Percentiles rank a stretch among this genome's conserved stretches.
These are phyloP conservation scores for Ceratocystis colombiana DNA, from an alignment of 2,329 filamentous ascomycete species.

Conservation along the genomic window DNA sequence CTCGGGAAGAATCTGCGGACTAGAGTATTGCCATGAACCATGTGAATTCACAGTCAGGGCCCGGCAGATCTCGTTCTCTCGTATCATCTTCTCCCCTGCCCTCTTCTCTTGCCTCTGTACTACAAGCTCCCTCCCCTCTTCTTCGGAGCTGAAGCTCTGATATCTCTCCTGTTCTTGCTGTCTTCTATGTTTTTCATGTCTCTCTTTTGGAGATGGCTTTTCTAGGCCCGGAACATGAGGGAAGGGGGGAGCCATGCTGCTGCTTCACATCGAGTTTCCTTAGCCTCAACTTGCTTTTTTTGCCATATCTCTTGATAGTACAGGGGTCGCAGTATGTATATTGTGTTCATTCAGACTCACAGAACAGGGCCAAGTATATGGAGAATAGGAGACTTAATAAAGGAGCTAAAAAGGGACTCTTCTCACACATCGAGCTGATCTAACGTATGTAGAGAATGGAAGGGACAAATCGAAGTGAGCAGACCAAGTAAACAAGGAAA, in stretches of 20 bases:
- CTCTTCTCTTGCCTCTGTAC: neutral
- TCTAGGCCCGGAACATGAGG: neutral
- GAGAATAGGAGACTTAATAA: neutral
- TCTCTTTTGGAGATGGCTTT: neutral
- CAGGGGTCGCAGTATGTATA: neutral
- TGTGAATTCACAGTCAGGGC: neutral
- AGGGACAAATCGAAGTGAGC: neutral
- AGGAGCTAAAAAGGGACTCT: neutral
- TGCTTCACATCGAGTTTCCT: slow-evolving; percentile 14
- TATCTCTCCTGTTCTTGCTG: slow-evolving; percentile 15
- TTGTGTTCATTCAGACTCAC: neutral
- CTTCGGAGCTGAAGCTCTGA: neutral
- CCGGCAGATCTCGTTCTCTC: neutral
- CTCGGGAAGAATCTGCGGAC: neutral
- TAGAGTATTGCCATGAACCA: too few relatives aligned
- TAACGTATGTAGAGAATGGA: neutral
- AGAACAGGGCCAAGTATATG: neutral
- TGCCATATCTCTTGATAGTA: neutral
- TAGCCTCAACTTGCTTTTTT: slow-evolving; percentile 12
- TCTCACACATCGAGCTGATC: too few relatives aligned
- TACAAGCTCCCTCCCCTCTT: neutral
- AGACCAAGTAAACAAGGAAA: too few relatives aligned
- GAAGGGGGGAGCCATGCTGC: neutral
- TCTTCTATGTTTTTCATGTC: neutral
- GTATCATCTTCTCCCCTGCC: neutral